Percentiles rank a stretch among this genome's conserved stretches.
phyloP scores from a whole-genome alignment of 1,139 yeast species.

The Yarrowia galli region DNA sequence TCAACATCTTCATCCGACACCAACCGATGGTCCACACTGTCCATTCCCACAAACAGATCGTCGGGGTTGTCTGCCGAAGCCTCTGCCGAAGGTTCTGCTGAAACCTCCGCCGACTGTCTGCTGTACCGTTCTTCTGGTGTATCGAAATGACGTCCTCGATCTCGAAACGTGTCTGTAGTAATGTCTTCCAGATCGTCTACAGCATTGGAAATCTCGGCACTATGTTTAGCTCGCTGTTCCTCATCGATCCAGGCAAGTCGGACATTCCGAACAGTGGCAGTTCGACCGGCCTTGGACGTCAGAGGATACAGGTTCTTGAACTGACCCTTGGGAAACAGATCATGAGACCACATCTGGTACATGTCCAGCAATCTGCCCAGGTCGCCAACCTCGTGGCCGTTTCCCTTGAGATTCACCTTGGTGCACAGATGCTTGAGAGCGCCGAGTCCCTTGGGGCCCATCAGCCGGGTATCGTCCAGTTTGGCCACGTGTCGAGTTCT shows the following conservation, averaged over 20 bases:
- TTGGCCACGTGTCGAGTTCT: slow-evolving; percentile 47
- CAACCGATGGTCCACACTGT: slow-evolving; percentile 85
- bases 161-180: background rate
- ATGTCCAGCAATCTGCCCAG: slow-evolving; percentile 61
- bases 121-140: slow-evolving; percentile 74
- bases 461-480: slow-evolving; percentile 51
- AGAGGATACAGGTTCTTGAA: slow-evolving; percentile 64
- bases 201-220: background rate
- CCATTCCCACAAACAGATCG: slow-evolving; percentile 78
- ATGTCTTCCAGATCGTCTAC: background rate
- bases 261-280: background rate
- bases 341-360: slow-evolving; percentile 88
- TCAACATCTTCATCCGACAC: slow-evolving; percentile 97
- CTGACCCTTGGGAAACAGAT: slow-evolving; percentile 77
- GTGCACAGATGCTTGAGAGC: slow-evolving; percentile 19
- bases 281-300: slow-evolving; percentile 48
- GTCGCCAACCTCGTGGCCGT: slow-evolving; percentile 56
- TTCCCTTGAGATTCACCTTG: slow-evolving; percentile 50
- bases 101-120: slow-evolving; percentile 76
- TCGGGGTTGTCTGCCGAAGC: slow-evolving; percentile 51
- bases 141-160: slow-evolving; percentile 16
- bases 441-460: slow-evolving; percentile 44
- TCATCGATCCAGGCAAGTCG: slow-evolving; percentile 24
- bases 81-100: slow-evolving; percentile 43
- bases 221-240: background rate